These are phyloP conservation scores for Lactifluus piperatus DNA, from an alignment of 768 basidiomycete genomes.

Conservation along the genomic window DNA sequence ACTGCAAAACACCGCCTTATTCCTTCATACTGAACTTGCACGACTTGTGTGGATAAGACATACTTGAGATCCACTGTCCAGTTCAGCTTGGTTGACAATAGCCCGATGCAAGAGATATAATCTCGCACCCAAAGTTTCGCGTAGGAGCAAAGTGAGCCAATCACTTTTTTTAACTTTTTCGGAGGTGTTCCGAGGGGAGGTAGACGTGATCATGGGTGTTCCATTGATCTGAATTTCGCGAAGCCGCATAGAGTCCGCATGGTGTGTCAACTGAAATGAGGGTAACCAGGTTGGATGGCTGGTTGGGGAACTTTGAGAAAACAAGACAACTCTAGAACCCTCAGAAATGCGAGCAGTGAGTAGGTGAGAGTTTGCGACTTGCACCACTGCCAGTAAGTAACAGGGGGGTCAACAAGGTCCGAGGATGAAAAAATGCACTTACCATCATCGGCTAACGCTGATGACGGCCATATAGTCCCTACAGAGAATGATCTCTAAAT, in stretches of 20 bases:
- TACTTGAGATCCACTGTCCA: slow-evolving; percentile 62
- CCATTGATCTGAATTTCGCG: slow-evolving; percentile 34
- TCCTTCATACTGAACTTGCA: slow-evolving; percentile 62
- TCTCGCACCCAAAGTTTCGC: slow-evolving; percentile 57
- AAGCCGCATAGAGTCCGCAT: slow-evolving; percentile 45
- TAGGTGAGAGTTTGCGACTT: slow-evolving; percentile 46
- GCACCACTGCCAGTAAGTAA: slow-evolving; percentile 35
- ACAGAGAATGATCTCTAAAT: slow-evolving; percentile 47
- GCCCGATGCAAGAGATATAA: slow-evolving; percentile 9
- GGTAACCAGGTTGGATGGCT: slow-evolving; percentile 40
- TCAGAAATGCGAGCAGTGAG: slow-evolving; percentile 51
- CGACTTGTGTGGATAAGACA: slow-evolving; percentile 47
- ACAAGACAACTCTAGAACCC: slow-evolving; percentile 41
- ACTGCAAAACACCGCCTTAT: slow-evolving; percentile 46
- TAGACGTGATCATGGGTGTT: neutral
- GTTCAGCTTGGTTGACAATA: neutral
- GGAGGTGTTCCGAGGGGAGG: slow-evolving; percentile 1
- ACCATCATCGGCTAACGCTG: slow-evolving; percentile 52
- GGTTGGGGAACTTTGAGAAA: slow-evolving; percentile 28
- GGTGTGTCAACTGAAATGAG: slow-evolving; percentile 38
- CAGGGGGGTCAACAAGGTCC: neutral
- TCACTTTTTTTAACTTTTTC: slow-evolving; percentile 38
- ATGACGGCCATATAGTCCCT: slow-evolving; percentile 71
- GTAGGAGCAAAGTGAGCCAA: slow-evolving; percentile 60
- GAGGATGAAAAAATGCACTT: slow-evolving; percentile 24